phyloP scores from a whole-genome alignment of 768 basidiomycete species.

The Boletus huronensis region DNA sequence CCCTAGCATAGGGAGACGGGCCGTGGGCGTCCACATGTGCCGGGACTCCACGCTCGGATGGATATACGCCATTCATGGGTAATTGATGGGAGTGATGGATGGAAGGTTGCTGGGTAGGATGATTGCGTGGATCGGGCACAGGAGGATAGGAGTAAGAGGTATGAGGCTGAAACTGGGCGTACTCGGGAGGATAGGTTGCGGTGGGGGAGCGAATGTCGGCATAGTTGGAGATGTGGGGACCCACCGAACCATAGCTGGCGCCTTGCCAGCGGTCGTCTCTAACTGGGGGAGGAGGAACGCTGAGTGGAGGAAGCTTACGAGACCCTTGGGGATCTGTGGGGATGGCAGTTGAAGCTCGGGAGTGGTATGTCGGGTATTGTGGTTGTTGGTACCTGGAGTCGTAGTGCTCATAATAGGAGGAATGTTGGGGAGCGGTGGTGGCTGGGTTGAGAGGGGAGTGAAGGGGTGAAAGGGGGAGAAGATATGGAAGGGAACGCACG shows the following conservation, averaged over 20 bases:
- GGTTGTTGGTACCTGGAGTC: slow-evolving; percentile 46
- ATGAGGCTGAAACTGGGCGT: slow-evolving; percentile 44
- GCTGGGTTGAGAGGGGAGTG: slow-evolving; percentile 8
- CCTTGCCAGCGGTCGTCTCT: slow-evolving; percentile 50
- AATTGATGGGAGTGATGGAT: slow-evolving; percentile 30
- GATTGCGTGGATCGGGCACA: slow-evolving; percentile 37
- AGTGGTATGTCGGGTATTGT: slow-evolving; percentile 44
- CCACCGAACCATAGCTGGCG: slow-evolving; percentile 36
- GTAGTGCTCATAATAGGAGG: slow-evolving; percentile 54
- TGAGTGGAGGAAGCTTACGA: slow-evolving; percentile 58
- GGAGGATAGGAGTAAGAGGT: slow-evolving; percentile 32
- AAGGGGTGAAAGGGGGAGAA: neutral
- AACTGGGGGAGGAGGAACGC: slow-evolving; percentile 39
- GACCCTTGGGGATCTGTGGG: slow-evolving; percentile 48
- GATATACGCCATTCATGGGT: slow-evolving; percentile 25
- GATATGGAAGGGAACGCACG: slow-evolving; percentile 32
- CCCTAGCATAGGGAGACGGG: slow-evolving; percentile 53
- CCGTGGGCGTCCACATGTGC: slow-evolving; percentile 38
- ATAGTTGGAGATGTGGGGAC: slow-evolving; percentile 36
- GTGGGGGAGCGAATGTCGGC: slow-evolving; percentile 59
- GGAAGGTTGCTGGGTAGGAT: slow-evolving; percentile 24
- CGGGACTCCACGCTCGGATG: slow-evolving; percentile 35
- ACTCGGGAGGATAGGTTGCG: slow-evolving; percentile 56
- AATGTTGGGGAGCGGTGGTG: slow-evolving; percentile 46
- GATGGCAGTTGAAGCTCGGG: slow-evolving; percentile 48